Percentiles rank a stretch among this genome's conserved stretches.
These are phyloP conservation scores for Curvularia spicifera DNA, from an alignment of 2,329 filamentous ascomycete species.

Conservation along the genomic window DNA sequence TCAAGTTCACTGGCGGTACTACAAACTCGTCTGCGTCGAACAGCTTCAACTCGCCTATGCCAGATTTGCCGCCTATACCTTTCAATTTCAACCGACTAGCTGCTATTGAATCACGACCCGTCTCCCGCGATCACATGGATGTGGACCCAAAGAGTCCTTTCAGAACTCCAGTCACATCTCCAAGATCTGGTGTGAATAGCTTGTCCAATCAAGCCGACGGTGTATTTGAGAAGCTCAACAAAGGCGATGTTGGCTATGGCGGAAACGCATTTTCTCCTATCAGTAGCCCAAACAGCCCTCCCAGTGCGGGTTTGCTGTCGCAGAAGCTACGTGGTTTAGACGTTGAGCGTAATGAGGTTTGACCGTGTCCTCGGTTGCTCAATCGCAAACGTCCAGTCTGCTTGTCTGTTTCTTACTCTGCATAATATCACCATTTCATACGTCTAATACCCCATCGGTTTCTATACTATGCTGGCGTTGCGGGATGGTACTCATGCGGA, in stretches of 20 bases:
- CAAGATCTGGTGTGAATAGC: conserved; percentile 24
- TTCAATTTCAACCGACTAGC: conserved; percentile 52
- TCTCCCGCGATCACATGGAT: conserved; percentile 44
- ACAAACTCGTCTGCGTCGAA: conserved; percentile 30
- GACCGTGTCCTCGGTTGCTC: neutral
- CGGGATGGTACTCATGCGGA: neutral
- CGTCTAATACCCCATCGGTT: conserved; percentile 8
- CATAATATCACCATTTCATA: neutral
- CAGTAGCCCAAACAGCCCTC: conserved; percentile 61
- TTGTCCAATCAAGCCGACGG: conserved; percentile 11
- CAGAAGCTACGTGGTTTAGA: conserved; percentile 70
- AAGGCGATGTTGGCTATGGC: conserved; percentile 62
- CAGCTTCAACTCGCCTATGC: conserved; percentile 32
- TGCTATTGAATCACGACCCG: conserved; percentile 39
- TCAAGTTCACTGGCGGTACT: conserved; percentile 40
- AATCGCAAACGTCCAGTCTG: neutral
- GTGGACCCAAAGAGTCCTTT: conserved; percentile 37
- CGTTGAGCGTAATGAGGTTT: conserved; percentile 45
- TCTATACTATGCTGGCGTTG: neutral
- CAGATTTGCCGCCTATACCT: conserved; percentile 60
- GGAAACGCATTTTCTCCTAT: conserved; percentile 44
- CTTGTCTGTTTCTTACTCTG: neutral
- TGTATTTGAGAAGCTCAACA: conserved; percentile 71
- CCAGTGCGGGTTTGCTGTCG: conserved; percentile 72
- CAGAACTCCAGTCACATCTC: conserved; percentile 30